Conservation (phyloP, 208 protist genomes). For the Trypanosoma avium region DNA sequence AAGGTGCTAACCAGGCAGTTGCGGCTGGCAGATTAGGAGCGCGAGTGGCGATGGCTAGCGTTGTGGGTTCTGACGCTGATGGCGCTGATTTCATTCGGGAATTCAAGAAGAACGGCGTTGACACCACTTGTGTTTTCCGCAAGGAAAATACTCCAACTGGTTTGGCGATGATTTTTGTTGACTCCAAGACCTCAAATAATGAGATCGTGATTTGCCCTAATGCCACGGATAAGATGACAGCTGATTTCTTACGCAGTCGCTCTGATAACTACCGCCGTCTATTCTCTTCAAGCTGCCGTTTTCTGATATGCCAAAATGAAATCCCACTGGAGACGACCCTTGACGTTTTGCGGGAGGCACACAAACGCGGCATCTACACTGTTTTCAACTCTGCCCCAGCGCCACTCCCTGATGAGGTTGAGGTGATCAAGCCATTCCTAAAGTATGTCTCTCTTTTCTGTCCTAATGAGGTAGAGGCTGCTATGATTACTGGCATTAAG, state of each 20-base stretch:
- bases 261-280: conserved; percentile 63
- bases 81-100: conserved; percentile 82
- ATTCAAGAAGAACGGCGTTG: conserved; percentile 79
- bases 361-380: conserved; percentile 82
- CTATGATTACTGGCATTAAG: conserved; percentile 77
- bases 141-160: conserved; percentile 59
- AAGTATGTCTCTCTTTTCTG: conserved; percentile 86
- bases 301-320: conserved; percentile 92
- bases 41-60: conserved; percentile 81
- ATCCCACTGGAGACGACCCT: conserved; percentile 86
- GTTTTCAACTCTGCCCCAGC: conserved; percentile 94
- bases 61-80: conserved; percentile 88
- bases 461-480: conserved; percentile 92
- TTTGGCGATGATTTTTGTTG: conserved; percentile 92
- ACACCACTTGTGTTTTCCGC: conserved; percentile 64
- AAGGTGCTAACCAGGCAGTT: conserved; percentile 94
- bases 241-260: conserved; percentile 42
- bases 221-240: conserved; percentile 71
- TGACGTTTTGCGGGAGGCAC: conserved; percentile 75
- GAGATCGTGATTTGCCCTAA: conserved; percentile 93
- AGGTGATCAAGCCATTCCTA: conserved; percentile 73
- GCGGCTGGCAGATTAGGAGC: conserved; percentile 81
- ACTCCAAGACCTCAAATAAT: conserved; percentile 84
- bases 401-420: conserved; percentile 62
- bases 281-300: conserved; percentile 54